A percentile compares a stretch with the other conserved stretches of the same genome.
These are phyloP conservation scores for Trichophyton simii DNA, from an alignment of 2,329 filamentous ascomycete species.

Conservation along the genomic window DNA sequence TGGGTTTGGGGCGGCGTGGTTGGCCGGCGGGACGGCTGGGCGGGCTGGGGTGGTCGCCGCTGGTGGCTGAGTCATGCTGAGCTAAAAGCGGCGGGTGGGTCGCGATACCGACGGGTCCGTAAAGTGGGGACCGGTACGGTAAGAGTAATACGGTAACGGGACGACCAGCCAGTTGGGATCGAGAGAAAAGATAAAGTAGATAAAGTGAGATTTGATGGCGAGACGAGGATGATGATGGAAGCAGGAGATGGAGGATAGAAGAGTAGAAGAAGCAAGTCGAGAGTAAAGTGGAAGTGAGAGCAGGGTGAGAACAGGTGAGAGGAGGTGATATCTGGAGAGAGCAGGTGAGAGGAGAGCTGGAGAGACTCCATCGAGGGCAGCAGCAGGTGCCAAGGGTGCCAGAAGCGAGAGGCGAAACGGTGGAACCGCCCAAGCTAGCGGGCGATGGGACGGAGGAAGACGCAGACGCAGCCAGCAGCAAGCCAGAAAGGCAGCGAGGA, in stretches of 20 bases:
- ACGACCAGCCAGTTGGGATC: neutral
- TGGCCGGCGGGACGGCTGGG: neutral
- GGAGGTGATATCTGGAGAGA: too few relatives aligned
- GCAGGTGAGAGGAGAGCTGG: neutral
- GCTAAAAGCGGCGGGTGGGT: neutral
- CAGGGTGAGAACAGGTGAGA: too few relatives aligned
- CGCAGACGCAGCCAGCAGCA: neutral
- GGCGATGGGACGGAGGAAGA: neutral
- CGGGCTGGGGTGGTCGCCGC: neutral
- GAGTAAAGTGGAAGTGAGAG: too few relatives aligned
- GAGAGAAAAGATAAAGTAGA: neutral
- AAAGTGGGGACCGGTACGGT: neutral
- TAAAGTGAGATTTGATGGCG: neutral
- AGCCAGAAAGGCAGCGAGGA: neutral
- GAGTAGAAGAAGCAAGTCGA: too few relatives aligned
- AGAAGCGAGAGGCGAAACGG: conserved; percentile 4
- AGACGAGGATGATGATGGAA: neutral
- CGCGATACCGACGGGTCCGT: neutral
- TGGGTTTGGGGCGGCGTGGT: too few relatives aligned
- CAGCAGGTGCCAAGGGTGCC: neutral
- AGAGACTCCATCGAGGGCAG: neutral
- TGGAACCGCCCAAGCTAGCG: conserved; percentile 2
- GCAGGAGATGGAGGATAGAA: too few relatives aligned
- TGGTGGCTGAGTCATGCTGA: neutral
- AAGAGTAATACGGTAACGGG: neutral